Evolutionary conservation across 441 rosid species (phyloP).

Genomic region (Syzygium malaccense): DNA sequence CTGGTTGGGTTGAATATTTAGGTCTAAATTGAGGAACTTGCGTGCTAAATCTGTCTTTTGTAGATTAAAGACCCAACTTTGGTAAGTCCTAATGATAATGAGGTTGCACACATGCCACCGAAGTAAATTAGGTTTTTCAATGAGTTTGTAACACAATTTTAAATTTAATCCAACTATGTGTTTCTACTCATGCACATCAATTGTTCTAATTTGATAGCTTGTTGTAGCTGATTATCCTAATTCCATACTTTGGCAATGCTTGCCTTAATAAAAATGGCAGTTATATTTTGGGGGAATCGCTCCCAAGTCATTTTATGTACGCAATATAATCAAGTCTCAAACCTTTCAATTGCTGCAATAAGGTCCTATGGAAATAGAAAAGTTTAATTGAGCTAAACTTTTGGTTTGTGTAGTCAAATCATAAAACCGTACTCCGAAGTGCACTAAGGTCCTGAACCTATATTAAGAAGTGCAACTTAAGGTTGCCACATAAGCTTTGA

Average conservation of each 20-base stretch:
- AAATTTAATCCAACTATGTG: fast-evolving
- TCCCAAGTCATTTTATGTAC: neutral
- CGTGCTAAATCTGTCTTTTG: neutral
- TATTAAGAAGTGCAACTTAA: neutral
- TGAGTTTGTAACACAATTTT: neutral
- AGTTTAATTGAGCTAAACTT: neutral
- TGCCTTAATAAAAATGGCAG: neutral
- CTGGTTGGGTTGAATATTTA: neutral
- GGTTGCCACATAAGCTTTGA: neutral
- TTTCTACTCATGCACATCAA: neutral
- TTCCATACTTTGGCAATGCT: neutral
- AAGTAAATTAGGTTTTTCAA: neutral
- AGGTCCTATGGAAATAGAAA: neutral
- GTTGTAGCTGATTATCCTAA: neutral
- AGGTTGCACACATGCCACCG: neutral
- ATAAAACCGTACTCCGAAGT: neutral
- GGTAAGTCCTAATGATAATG: neutral
- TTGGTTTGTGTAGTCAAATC: fast-evolving
- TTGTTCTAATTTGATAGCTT: neutral
- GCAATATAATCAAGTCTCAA: neutral
- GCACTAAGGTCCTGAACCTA: too few relatives aligned
- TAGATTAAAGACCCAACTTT: neutral
- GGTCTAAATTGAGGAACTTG: neutral
- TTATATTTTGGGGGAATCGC: neutral
- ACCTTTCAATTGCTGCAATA: neutral